Base-by-base conservation (phyloP, 805 yeast genomes). In the Metschnikowia drakensbergensis region DNA sequence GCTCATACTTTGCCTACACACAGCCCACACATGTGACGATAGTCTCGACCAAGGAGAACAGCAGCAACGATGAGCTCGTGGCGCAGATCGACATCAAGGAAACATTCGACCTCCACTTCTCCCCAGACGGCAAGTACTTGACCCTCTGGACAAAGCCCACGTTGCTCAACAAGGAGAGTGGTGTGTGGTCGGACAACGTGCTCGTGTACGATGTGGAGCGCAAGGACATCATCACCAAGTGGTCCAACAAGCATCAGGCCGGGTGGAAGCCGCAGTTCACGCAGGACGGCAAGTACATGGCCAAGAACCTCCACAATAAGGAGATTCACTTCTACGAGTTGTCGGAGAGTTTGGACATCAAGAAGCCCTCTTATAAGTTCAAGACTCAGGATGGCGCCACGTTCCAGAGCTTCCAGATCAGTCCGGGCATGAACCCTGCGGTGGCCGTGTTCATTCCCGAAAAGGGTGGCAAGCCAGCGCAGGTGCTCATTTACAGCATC, bases 241-340 rank as follows among this genome's bases (percentile, higher is more conserved):
- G 86, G 76, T 74, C 85, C 45, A 86, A 88, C 55, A 88, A 86
- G 67, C 82, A 82, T 45, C 97, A 92, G 71, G 80, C 82, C 53
- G 92, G 92, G 26, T 92, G 98, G 97, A 79, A 81, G 63, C 86
- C 95, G n/a, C 96, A 89, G 69, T 90, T 84, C 65, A 86, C 95
- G 6, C 76, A 78, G 51, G 94, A 90, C 65, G 96, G 90, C 72
- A 74, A 78, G 55, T 73, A 79, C 55, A 75, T 86, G 66, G 86
- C 88, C 41, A 79, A 83, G 63, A 72, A 71, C 51, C 66, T 69
- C 47, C 80, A 77, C 61, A 79, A 79, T 59, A 70, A 68, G 55
- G 88, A 84, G 61, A 74, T 86, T 50, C 88, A 84, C 60, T 85
- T 89, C 57, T 86, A 72, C 63, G 83, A 84, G 63, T 67, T 82